Conservation (phyloP, 192 early-diverging fungal species). For the Gaertneriomyces sp. region DNA sequence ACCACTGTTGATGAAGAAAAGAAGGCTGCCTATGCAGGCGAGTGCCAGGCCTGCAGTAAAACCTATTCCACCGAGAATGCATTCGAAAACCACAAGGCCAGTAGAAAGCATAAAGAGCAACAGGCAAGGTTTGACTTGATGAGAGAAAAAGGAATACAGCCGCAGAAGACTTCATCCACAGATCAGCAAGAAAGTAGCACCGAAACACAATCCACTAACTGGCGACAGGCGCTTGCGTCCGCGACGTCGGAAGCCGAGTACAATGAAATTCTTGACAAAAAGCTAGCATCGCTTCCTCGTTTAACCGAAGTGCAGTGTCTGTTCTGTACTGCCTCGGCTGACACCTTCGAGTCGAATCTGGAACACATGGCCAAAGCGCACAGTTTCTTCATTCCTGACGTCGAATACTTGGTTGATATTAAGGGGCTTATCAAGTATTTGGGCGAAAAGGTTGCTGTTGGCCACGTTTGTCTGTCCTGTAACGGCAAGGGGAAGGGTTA, state of each 20-base stretch:
- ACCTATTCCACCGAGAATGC: constrained; percentile 77
- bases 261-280: constrained; percentile 72
- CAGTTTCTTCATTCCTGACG: constrained; percentile 95
- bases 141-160: constrained; percentile 3
- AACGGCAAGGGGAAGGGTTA: constrained; percentile 83
- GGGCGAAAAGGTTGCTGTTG: constrained; percentile 91
- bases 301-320: constrained; percentile 79
- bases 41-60: constrained; percentile 53
- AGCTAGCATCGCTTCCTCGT: constrained; percentile 65
- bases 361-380: constrained; percentile 89
- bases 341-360: constrained; percentile 63
- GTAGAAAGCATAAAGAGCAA: constrained; percentile 92
- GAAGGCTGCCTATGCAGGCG: constrained; percentile 23
- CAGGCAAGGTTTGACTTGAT: constrained; percentile 29
- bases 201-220: constrained; percentile 23
- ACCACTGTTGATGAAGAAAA: constrained; percentile 2
- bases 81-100: constrained; percentile 84
- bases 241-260: constrained; percentile 65
- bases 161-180: background rate
- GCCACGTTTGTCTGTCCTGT: constrained; percentile 94
- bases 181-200: background rate
- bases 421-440: constrained; percentile 87
- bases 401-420: constrained; percentile 87
- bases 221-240: constrained; percentile 40
- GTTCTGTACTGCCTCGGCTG: constrained; percentile 69